phyloP scores from a whole-genome alignment of 2,329 filamentous ascomycete genomes.

The Penicillium sp. region DNA sequence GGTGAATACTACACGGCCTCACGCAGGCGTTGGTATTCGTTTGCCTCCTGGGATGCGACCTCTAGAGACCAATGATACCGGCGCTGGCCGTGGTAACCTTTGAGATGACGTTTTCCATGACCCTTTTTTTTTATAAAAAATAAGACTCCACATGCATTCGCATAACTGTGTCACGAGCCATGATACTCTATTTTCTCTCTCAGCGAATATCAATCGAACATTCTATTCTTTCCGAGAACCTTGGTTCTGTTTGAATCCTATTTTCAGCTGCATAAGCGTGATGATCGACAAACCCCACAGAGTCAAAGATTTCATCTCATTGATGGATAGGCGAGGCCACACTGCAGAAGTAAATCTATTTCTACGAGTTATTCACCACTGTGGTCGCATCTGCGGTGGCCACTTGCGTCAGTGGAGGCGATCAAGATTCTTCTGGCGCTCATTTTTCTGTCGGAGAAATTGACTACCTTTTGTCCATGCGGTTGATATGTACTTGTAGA shows the following conservation, averaged over 20 bases:
- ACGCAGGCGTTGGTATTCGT: not conserved
- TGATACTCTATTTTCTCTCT: constrained; percentile 10
- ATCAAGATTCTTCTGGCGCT: not conserved
- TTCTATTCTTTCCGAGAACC: not conserved
- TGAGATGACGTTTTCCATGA: constrained; percentile 1
- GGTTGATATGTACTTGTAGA: not conserved
- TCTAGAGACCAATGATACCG: not conserved
- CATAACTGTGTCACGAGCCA: constrained; percentile 20
- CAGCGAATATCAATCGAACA: constrained; percentile 6
- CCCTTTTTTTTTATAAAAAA: not conserved
- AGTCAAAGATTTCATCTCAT: constrained; percentile 4
- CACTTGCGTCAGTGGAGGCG: constrained; percentile 22
- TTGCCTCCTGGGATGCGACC: constrained; percentile 5
- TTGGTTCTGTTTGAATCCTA: not conserved
- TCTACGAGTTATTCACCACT: not conserved
- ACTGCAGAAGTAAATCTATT: not conserved
- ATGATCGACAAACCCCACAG: constrained; percentile 13
- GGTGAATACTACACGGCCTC: not conserved
- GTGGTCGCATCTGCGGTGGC: constrained; percentile 4
- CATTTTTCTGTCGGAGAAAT: not conserved
- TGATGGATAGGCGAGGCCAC: constrained; percentile 15
- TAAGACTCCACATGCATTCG: constrained; percentile 9
- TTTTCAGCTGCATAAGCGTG: constrained; percentile 5
- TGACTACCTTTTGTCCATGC: not conserved
- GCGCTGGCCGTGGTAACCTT: constrained; percentile 6